Base-by-base conservation (phyloP, 2,329 filamentous ascomycete genomes). In the Teratosphaeria viscida region DNA sequence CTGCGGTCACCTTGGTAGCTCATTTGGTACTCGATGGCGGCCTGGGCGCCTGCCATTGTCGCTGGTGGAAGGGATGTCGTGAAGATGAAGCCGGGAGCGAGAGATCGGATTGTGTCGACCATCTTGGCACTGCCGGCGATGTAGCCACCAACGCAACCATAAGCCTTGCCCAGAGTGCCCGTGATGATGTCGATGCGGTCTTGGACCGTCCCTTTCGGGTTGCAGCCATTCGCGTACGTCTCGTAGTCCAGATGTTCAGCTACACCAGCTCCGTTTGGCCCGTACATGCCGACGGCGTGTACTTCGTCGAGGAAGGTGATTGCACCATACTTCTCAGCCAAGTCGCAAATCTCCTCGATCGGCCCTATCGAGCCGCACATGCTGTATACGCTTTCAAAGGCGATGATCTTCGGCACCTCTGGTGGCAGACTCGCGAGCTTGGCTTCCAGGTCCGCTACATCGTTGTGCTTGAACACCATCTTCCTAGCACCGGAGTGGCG, bases 271-370 rank as follows among this genome's bases (percentile, higher is more conserved):
- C 94, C 94, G 70, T 90, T 85, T 72, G 94, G 92, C 71, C 94
- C 94, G 75, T 99, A 99, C 94, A 99, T 97, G 72, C 94, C 94
- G 26, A 99, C 94, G 53, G 94, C 94, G 77, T 99, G 94, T 62
- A 99, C 94, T 84, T 99, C 94, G 73, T 99, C 94, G 72, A 96
- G 81, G 75, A 99, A 99, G 68, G 94, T 99, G 64, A 99, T 86
- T 47, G 94, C 94, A 61, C 94, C 94, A 73, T 99, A 99, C 79
- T 96, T 96, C 64, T 97, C 92, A 10, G 94, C 92, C 58, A 99
- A 79, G 72, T 99, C 91, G 74, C 92, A 97, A 63, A 99, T 97
- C 71, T 87, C 87, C 76, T 92, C 90, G 67, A 99, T 99, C 0
- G 94, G 94, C 0, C 91, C 94, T 72, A 99, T 90, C 16, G 91